A percentile compares a stretch with the other conserved stretches of the same genome.
Evolutionary conservation across 1,284 basidiomycete species (phyloP).

Genomic region (Stereum hirsutum): DNA sequence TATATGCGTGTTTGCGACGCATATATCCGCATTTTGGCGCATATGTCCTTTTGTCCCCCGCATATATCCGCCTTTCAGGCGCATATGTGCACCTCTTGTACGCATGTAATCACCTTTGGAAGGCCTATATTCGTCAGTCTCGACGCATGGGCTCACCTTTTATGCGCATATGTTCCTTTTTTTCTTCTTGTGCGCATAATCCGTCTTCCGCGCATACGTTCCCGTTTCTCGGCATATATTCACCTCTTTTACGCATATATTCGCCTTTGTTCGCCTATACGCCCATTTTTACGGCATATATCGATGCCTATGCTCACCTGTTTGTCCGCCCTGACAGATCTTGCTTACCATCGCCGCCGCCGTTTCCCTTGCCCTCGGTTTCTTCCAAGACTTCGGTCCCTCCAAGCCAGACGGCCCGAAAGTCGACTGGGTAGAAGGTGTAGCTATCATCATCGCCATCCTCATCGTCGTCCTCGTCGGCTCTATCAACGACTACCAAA

Average conservation of each 20-base stretch:
- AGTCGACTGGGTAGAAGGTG: slow-evolving; percentile 97
- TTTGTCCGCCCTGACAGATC: slow-evolving; percentile 37
- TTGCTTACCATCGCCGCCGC: slow-evolving; percentile 87
- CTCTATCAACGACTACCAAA: slow-evolving; percentile 92
- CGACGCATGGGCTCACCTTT: background rate
- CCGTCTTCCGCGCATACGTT: too few relatives aligned
- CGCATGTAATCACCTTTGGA: background rate
- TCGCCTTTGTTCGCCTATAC: background rate
- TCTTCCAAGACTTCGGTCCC: slow-evolving; percentile 87
- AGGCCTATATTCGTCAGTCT: background rate
- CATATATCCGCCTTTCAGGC: background rate
- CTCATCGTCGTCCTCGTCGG: slow-evolving; percentile 83
- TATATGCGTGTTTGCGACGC: background rate
- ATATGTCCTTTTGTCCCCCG: background rate
- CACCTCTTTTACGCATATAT: background rate
- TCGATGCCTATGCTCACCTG: background rate
- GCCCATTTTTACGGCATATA: background rate
- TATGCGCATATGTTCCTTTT: background rate
- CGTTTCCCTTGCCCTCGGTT: slow-evolving; percentile 87
- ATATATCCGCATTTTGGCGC: background rate
- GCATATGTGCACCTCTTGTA: background rate
- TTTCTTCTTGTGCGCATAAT: background rate
- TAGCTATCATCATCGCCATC: slow-evolving; percentile 91
- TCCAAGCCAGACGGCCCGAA: slow-evolving; percentile 50
- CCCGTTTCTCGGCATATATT: too few relatives aligned